These are phyloP conservation scores for Cephalotrichum gorgonifer DNA, from an alignment of 2,329 filamentous ascomycete genomes.

Conservation along the genomic window DNA sequence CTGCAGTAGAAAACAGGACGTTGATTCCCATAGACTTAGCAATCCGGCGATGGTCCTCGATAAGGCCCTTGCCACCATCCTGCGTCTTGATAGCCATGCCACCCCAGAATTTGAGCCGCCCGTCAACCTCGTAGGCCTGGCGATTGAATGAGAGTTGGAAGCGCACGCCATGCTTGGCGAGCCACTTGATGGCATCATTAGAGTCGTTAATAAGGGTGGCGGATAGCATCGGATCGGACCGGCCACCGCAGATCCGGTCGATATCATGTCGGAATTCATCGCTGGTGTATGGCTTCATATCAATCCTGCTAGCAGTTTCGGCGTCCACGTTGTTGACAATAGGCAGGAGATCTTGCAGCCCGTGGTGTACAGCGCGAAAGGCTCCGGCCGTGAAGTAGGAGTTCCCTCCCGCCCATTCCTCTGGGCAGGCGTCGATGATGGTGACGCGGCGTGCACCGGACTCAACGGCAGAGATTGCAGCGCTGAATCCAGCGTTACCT, in stretches of 20 bases:
- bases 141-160: slow-evolving; percentile 55
- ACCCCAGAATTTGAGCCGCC: slow-evolving; percentile 55
- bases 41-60: slow-evolving; percentile 33
- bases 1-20: slow-evolving; percentile 34
- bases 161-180: slow-evolving; percentile 39
- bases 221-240: slow-evolving; percentile 38
- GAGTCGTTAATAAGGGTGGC: slow-evolving; percentile 39
- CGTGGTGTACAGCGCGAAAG: slow-evolving; percentile 45
- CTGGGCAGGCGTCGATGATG: slow-evolving; percentile 49
- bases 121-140: slow-evolving; percentile 54
- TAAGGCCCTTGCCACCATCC: slow-evolving; percentile 49
- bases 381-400: slow-evolving; percentile 56
- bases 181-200: slow-evolving; percentile 41
- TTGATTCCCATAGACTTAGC: slow-evolving; percentile 31
- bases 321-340: slow-evolving; percentile 48
- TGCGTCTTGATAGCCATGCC: slow-evolving; percentile 49
- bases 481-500: slow-evolving; percentile 54
- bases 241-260: slow-evolving; percentile 41
- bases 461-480: slow-evolving; percentile 46
- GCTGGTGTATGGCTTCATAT: slow-evolving; percentile 45
- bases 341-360: slow-evolving; percentile 46
- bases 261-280: slow-evolving; percentile 46
- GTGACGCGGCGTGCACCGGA: slow-evolving; percentile 32
- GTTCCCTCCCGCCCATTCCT: slow-evolving; percentile 52
- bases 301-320: slow-evolving; percentile 37